Evolutionary conservation across 495 filamentous ascomycete genomes (phyloP).

Genomic region (Gamarada debralockiae): DNA sequence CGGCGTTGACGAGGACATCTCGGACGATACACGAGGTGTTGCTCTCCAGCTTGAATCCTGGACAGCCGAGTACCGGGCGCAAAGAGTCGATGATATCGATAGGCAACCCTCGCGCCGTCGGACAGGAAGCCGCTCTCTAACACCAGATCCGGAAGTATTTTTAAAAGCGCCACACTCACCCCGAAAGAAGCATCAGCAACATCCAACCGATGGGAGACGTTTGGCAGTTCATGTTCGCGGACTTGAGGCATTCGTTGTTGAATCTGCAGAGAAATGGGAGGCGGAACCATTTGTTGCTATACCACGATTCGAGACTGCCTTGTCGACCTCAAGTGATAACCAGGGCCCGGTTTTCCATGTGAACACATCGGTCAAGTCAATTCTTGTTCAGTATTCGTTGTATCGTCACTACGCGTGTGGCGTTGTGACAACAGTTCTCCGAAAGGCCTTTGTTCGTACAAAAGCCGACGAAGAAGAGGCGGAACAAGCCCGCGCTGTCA

Average conservation of each 20-base stretch:
- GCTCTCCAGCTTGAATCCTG: slow-evolving; percentile 85
- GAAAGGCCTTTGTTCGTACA: slow-evolving; percentile 63
- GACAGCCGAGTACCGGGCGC: slow-evolving; percentile 85
- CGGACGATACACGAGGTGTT: slow-evolving; percentile 70
- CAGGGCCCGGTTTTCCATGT: slow-evolving; percentile 86
- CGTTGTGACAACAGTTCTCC: slow-evolving; percentile 72
- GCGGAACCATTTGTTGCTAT: slow-evolving; percentile 81
- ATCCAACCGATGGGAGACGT: slow-evolving; percentile 77
- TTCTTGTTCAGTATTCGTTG: slow-evolving; percentile 85
- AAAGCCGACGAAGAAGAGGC: slow-evolving; percentile 24
- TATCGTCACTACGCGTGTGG: slow-evolving; percentile 91
- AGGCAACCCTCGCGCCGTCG: slow-evolving; percentile 52
- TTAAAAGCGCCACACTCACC: slow-evolving; percentile 59
- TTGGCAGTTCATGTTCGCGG: slow-evolving; percentile 76
- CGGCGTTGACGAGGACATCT: slow-evolving; percentile 78
- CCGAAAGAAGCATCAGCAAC: slow-evolving; percentile 48
- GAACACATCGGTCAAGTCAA: slow-evolving; percentile 70
- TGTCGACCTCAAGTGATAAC: slow-evolving; percentile 79
- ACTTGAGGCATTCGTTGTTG: slow-evolving; percentile 84
- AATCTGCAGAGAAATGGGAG: slow-evolving; percentile 79
- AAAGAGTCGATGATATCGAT: slow-evolving; percentile 58
- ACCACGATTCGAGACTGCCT: slow-evolving; percentile 79
- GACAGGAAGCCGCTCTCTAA: slow-evolving; percentile 52
- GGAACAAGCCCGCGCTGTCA: slow-evolving; percentile 12
- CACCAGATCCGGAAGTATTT: slow-evolving; percentile 53